Evolutionary conservation across 345 rosid species (phyloP), one percentile per base, ranked within the genome.

Genomic region (Aquilaria malaccensis): DNA sequence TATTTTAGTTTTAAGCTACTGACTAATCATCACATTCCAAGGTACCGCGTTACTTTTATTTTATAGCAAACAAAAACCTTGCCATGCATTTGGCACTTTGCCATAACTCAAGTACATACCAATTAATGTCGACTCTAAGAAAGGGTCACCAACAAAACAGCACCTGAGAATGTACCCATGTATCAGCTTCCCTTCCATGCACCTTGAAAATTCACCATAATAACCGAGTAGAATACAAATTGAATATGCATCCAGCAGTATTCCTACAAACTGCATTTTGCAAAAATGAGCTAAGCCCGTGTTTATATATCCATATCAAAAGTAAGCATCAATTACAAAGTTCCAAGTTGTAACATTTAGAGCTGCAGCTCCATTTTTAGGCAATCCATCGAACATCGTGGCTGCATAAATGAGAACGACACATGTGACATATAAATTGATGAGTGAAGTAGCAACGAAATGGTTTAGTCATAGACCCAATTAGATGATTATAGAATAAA

Each of bases 21-120:
- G 1, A 69, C 75, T 75, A 75, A 90, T 80, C 83, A 87, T 78
- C 70, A 90, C 88, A 80, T 90, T 90, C 95, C 97, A 90, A 7
- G 74, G 61, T 9, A 90, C 95, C 45, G 79, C 73, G 67, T 80
- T 82, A 58, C 77, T 74, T 60, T 70, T 80, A 67, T 85, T 80
- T 50, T 70, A 80, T 71, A 75, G 43, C 68, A 53, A 72, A 54
- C 70, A 29, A 47, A 87, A 85, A 58, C 80, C 63, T 55, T 52
- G 60, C 81, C 86, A 81, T 5, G 90, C 89, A 61, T 80, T 62
- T 70, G 31, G 60, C 11, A 63, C 59, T 67, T 65, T 68, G 59
- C 81, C 64, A 30, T 78, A 75, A 54, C 73, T 67, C 59, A 77
- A 75, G 67, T 85, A 85, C 82, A 72, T 75, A 77, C 76, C 81